Evolutionary conservation across 2,329 filamentous ascomycete species (phyloP), one percentile per base, ranked within the genome.

Genomic region (Monilinia laxa): DNA sequence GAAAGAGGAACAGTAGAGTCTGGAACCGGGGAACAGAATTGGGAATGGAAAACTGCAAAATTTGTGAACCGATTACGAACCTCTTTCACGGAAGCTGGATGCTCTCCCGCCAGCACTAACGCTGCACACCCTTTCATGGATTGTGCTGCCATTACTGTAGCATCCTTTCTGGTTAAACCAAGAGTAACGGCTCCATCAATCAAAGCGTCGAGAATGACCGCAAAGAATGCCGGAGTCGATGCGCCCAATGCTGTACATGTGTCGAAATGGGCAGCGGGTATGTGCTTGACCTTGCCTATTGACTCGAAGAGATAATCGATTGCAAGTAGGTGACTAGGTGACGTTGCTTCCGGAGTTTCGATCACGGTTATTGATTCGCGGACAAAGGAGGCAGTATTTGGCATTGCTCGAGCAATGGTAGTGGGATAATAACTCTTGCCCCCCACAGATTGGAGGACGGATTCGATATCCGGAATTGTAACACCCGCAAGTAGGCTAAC

Each of bases 151-250:
- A 68, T 59, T n/a, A 65, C n/a, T 52, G 79, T 78, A 23, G 82
- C 84, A 70, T 92, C 90, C 70, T 81, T 81, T 56, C 83, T 85
- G 72, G 81, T 81, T 67, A 83, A 85, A 47, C 84, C 83, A 14
- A 60, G 38, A 31, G 56, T 47, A 9, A 65, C 64, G 40, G 64
- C 64, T 31, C 64, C 64, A 45, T 65, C 64, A 51, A 65, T 65
- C 47, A 65, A 57, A 14, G 64, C 55, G 18, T 65, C 64, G 55
- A 65, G 64, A 25, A 65, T 49, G 23, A 57, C 20, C 20, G 64
- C 64, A 51, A 65, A 65, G 16, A 65, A 65, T 45, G 64, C 64
- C 14, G 64, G 54, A 20, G 52, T 58, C n/a, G 64, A 65, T 31
- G 64, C 64, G 38, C 64, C 59, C 0, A 82, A 84, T 12, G 75